phyloP scores from a whole-genome alignment of 352 stramenopile species.

The Pythium volutum region DNA sequence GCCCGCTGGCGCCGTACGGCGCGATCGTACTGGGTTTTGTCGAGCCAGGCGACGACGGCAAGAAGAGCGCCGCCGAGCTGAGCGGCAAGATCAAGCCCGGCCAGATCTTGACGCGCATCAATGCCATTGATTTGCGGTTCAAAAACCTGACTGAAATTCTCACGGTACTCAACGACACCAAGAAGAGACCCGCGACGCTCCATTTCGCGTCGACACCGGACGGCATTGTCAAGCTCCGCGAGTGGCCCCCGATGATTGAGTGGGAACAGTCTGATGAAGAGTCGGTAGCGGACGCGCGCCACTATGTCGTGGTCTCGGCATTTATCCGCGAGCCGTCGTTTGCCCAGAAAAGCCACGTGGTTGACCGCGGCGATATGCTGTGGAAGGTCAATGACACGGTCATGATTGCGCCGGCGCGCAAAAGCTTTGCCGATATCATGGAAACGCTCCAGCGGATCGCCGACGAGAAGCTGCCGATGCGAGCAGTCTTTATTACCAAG shows the following conservation, averaged over 20 bases:
- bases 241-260: constrained; percentile 85
- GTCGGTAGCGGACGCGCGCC: constrained; percentile 39
- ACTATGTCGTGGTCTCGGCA: constrained; percentile 64
- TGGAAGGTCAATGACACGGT: constrained; percentile 54
- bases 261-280: constrained; percentile 65
- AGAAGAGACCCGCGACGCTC: constrained; percentile 57
- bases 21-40: constrained; percentile 81
- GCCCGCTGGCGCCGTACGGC: constrained; percentile 55
- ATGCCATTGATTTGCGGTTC: constrained; percentile 67
- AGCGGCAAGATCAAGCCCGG: constrained; percentile 74
- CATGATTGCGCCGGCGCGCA: constrained; percentile 45
- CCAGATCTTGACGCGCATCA: constrained; percentile 58
- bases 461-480: constrained; percentile 51
- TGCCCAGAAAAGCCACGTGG: constrained; percentile 59
- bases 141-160: constrained; percentile 64
- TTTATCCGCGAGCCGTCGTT: constrained; percentile 73
- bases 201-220: constrained; percentile 77
- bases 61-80: constrained; percentile 56
- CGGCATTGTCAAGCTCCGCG: constrained; percentile 65
- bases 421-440: constrained; percentile 63
- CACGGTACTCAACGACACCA: constrained; percentile 50
- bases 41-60: constrained; percentile 34
- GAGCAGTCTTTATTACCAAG: constrained; percentile 47
- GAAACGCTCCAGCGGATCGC: constrained; percentile 44
- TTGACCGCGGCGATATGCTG: constrained; percentile 64